Conservation (phyloP, 179 eudicot species). For the Actinidia polygama region DNA sequence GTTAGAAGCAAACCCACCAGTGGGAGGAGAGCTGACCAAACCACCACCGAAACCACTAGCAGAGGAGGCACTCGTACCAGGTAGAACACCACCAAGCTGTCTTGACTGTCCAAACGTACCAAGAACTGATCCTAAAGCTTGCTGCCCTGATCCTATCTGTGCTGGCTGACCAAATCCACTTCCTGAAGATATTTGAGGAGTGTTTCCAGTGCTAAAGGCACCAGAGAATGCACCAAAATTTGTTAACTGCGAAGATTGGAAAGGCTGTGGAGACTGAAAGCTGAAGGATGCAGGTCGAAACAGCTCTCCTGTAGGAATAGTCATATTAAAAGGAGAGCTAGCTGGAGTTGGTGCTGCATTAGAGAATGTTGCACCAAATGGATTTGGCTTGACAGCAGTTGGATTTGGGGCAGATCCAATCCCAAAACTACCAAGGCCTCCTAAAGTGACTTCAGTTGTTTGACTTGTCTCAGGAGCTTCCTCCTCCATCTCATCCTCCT, state of each 20-base stretch:
- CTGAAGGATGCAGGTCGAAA: constrained; percentile 93
- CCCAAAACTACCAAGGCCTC: constrained; percentile 81
- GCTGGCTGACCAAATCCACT: constrained; percentile 83
- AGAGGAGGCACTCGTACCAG: constrained; percentile 39
- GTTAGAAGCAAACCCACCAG: constrained; percentile 53
- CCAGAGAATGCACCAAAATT: constrained; percentile 42
- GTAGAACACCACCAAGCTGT: constrained; percentile 70
- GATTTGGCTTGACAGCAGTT: constrained; percentile 57
- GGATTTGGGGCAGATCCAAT: constrained; percentile 59
- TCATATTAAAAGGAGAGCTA: constrained; percentile 39
- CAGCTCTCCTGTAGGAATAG: constrained; percentile 70
- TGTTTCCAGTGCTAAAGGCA: constrained; percentile 51
- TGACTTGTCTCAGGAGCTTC: constrained; percentile 81
- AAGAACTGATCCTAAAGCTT: constrained; percentile 92
- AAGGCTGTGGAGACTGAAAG: constrained; percentile 62
- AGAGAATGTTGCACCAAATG: constrained; percentile 61
- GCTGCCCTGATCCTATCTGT: constrained; percentile 81
- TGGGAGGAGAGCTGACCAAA: constrained; percentile 42
- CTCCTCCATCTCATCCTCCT: constrained; percentile 98
- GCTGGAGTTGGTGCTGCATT: constrained; percentile 31
- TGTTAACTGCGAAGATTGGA: constrained; percentile 60
- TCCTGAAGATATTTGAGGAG: constrained; percentile 51
- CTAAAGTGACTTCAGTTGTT: constrained; percentile 55
- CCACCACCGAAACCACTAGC: constrained; percentile 44
- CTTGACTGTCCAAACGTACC: constrained; percentile 98